phyloP scores from a whole-genome alignment of 2,329 filamentous ascomycete genomes.

The Alternaria incomplexa region DNA sequence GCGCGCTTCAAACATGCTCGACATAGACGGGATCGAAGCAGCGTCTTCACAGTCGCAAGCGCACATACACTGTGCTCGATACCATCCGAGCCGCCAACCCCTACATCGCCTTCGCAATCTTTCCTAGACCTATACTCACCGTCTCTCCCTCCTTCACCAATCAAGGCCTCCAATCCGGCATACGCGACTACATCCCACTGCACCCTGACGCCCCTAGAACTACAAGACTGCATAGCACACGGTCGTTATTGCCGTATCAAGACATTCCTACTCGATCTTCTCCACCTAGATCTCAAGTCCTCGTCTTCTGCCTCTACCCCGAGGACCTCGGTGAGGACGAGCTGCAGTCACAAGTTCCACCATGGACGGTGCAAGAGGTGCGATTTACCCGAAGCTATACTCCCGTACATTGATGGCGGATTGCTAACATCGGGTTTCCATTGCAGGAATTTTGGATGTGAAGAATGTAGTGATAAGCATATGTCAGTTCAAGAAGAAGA shows the following conservation, averaged over 20 bases:
- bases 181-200: neutral
- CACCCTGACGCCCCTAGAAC: neutral
- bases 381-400: neutral
- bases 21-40: neutral
- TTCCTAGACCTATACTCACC: neutral
- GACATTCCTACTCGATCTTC: neutral
- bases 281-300: neutral
- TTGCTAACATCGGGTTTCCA: neutral
- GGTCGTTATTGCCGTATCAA: constrained; percentile 2
- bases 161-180: neutral
- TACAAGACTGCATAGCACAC: neutral
- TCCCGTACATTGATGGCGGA: neutral
- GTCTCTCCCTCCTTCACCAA: neutral
- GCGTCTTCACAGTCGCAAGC: neutral
- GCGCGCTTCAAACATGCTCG: neutral
- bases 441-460: neutral
- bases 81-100: neutral
- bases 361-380: neutral
- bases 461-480: too few species aligned
- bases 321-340: neutral
- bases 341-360: neutral
- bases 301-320: neutral
- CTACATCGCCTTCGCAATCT: neutral
- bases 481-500: neutral
- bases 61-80: neutral